Evolutionary conservation across 1,284 basidiomycete species (phyloP), one percentile per base, ranked within the genome.

Genomic region (Trichosporon coremiiforme): DNA sequence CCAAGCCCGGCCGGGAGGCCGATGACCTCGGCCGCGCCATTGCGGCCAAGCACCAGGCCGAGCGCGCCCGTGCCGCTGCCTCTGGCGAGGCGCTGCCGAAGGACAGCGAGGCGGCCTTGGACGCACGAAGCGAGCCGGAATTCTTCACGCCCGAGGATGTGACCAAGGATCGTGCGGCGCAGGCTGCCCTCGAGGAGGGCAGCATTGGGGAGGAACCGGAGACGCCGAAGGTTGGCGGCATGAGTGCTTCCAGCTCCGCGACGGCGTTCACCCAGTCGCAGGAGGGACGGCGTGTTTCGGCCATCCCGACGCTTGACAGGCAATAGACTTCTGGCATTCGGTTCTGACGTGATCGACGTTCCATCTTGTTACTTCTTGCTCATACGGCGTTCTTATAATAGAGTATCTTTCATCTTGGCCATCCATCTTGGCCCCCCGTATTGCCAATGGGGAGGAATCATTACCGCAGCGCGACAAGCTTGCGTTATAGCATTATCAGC

Each of bases 1-100:
- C 74, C 50, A 71, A 74, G 64, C 74, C 73, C n/a, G 76, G 75
- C 4, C 70, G 76, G 7, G 70, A 71, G 15, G 72, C 72, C 8
- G 72, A 73, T 65, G 72, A 73, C 63, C 71, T 78, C n/a, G 76
- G 75, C 6, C 71, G 70, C 64, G 74, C 71, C 73, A 68, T 78
- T 35, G 76, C 73, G 45, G 72, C 72, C 64, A 71, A 60, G 55
- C 55, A 60, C 55, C 55, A 60, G 55, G 55, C 55, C 8, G 55
- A 67, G 66, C 35, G 36, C 36, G 36, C 35, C 10, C 36, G 63
- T 22, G 63, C 36, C 2, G 36, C 7, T 7, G 63, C 63, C 2
- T 9, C 12, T 6, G 63, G 22, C 6, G 31, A 33, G 22, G 55
- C 55, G 25, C 29, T 33, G 55, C 55, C 55, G 29, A 60, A 33